These are phyloP conservation scores for Acanthamoeba sp. DNA, from an alignment of 208 protist genomes.

Conservation along the genomic window DNA sequence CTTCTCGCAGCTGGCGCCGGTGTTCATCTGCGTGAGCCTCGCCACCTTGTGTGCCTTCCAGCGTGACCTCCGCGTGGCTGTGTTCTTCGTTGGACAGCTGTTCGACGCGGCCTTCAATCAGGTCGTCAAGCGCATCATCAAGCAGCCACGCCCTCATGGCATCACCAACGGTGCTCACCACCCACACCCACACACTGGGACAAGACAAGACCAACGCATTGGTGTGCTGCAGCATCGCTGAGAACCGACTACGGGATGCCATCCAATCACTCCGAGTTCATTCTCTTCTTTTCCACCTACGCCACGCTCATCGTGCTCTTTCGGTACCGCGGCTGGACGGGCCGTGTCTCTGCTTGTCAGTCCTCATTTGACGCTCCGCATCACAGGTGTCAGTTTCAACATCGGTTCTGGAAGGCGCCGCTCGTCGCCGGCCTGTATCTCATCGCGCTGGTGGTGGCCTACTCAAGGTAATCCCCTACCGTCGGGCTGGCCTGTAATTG, in stretches of 20 bases:
- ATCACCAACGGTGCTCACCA: background rate
- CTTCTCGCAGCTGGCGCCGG: constrained; percentile 15
- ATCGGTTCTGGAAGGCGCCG: constrained; percentile 27
- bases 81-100: constrained; percentile 57
- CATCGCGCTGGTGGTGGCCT: constrained; percentile 15
- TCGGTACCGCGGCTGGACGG: background rate
- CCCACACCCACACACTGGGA: too few species aligned
- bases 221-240: background rate
- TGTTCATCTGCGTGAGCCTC: constrained; percentile 25
- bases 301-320: background rate
- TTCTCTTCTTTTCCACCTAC: constrained; percentile 65
- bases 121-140: constrained; percentile 67
- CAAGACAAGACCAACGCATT: too few species aligned
- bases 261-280: constrained; percentile 65
- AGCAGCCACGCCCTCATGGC: constrained; percentile 37
- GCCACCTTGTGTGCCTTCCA: constrained; percentile 46
- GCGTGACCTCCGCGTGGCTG: constrained; percentile 8
- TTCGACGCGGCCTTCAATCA: constrained; percentile 60
- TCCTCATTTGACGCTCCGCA: background rate
- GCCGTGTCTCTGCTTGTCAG: background rate
- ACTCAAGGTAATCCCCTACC: background rate
- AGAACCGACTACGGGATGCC: constrained; percentile 61
- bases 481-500: background rate
- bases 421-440: background rate
- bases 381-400: background rate